A percentile compares a stretch with the other conserved stretches of the same genome.
Conservation (phyloP, 2,329 filamentous ascomycete species). For the Neurospora sp. region DNA sequence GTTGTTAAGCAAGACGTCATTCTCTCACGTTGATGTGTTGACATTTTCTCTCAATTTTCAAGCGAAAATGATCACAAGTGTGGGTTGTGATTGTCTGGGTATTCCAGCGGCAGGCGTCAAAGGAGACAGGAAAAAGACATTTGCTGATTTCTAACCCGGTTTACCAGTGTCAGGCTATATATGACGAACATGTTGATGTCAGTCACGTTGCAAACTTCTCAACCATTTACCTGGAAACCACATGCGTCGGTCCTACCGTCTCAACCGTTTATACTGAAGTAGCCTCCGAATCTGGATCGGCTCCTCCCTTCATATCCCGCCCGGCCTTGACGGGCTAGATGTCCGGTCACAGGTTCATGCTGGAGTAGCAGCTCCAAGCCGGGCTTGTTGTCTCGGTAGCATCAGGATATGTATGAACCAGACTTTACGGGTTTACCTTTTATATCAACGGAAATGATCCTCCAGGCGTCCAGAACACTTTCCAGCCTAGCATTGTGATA, state of each 20-base stretch:
- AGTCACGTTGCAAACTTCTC: not conserved
- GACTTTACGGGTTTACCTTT: constrained; percentile 10
- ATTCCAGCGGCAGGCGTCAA: not conserved
- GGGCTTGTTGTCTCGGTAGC: not conserved
- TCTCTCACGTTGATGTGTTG: not conserved
- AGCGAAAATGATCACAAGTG: not conserved
- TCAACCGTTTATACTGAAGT: not conserved
- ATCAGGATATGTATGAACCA: constrained; percentile 1
- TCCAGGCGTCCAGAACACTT: constrained; percentile 1
- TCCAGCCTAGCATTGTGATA: not conserved
- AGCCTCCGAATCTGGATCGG: not conserved
- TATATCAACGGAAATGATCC: constrained; percentile 9
- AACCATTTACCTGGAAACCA: not conserved
- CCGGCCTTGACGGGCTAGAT: not conserved
- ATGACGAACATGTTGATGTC: not conserved
- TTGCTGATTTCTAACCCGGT: not conserved
- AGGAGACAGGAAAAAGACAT: no score
- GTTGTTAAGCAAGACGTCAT: constrained; percentile 5
- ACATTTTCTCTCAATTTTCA: constrained; percentile 5
- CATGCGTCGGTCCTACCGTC: not conserved
- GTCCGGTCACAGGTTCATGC: not conserved
- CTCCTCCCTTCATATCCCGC: not conserved
- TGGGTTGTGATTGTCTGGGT: not conserved
- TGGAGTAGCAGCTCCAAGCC: not conserved
- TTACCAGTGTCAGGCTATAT: not conserved